phyloP scores from a whole-genome alignment of 257 asterid genomes.

The Oldenlandia corymbosa region DNA sequence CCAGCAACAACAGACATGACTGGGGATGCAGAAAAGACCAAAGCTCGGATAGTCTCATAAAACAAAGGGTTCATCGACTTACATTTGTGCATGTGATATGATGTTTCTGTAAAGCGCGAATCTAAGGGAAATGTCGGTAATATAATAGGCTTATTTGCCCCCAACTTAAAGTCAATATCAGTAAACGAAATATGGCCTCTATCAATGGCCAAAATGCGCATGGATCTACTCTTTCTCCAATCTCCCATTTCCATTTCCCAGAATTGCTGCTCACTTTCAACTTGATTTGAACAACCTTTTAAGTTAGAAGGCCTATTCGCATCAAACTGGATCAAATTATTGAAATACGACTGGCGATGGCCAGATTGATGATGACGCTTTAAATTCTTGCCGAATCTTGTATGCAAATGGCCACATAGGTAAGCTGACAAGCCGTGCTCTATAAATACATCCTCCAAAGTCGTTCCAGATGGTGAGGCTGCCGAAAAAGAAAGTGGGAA shows the following conservation, averaged over 20 bases:
- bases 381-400: constrained; percentile 69
- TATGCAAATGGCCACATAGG: constrained; percentile 91
- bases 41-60: constrained; percentile 47
- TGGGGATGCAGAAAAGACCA: constrained; percentile 73
- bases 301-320: constrained; percentile 40
- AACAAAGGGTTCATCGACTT: constrained; percentile 29
- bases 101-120: constrained; percentile 52
- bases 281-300: constrained; percentile 32
- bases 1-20: constrained; percentile 66
- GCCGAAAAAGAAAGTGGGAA: constrained; percentile 90
- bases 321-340: constrained; percentile 51
- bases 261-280: constrained; percentile 38
- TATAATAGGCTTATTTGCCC: constrained; percentile 56
- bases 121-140: constrained; percentile 83
- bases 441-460: constrained; percentile 54
- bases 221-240: constrained; percentile 73
- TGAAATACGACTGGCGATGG: constrained; percentile 23
- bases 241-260: constrained; percentile 99
- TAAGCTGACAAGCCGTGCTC: constrained; percentile 51
- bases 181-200: constrained; percentile 66
- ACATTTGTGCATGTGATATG: constrained; percentile 36
- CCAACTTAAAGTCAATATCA: constrained; percentile 54
- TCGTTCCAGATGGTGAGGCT: constrained; percentile 63
- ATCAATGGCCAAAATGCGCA: constrained; percentile 88
- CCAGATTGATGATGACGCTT: constrained; percentile 61